Evolutionary conservation across 352 stramenopile genomes (phyloP).

Genomic region (Phytophthora podocarpi): DNA sequence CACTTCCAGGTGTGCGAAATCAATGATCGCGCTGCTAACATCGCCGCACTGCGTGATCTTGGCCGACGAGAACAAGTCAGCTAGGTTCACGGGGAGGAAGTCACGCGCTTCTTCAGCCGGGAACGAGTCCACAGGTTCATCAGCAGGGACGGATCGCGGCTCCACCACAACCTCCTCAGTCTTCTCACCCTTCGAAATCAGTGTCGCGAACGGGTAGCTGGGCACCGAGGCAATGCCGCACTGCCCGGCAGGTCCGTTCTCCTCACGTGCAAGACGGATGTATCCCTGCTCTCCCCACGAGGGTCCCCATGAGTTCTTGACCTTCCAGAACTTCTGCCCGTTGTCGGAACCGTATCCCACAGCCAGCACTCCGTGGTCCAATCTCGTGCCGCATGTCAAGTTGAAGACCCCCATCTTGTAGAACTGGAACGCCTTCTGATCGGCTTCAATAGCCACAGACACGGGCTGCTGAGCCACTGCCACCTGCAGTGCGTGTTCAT

Average conservation of each 20-base stretch:
- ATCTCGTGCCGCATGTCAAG: conserved; percentile 49
- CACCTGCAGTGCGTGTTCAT: conserved; percentile 85
- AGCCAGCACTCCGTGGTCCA: conserved; percentile 95
- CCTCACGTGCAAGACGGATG: conserved; percentile 81
- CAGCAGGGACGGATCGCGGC: conserved; percentile 14
- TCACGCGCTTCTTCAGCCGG: conserved; percentile 29
- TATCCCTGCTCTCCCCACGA: conserved; percentile 91
- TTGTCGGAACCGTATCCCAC: conserved; percentile 92
- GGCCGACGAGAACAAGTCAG: conserved; percentile 60
- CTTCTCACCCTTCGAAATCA: conserved; percentile 26
- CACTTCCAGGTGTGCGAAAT: conserved; percentile 76
- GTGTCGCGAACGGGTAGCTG: conserved; percentile 67
- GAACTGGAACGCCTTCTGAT: conserved; percentile 81
- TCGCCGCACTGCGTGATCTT: conserved; percentile 87
- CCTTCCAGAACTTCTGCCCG: conserved; percentile 93
- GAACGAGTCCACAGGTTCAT: conserved; percentile 34
- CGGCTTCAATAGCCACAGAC: conserved; percentile 89
- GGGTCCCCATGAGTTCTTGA: conserved; percentile 94
- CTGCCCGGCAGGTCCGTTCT: conserved; percentile 92
- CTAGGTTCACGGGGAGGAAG: conserved; percentile 34
- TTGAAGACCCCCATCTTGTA: conserved; percentile 81
- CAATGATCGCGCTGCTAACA: conserved; percentile 58
- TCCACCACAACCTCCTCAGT: conserved; percentile 8
- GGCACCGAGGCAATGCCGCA: conserved; percentile 93
- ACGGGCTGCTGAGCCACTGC: conserved; percentile 85